Evolutionary conservation across 495 filamentous ascomycete species (phyloP).

Genomic region (Aspergillus steynii): DNA sequence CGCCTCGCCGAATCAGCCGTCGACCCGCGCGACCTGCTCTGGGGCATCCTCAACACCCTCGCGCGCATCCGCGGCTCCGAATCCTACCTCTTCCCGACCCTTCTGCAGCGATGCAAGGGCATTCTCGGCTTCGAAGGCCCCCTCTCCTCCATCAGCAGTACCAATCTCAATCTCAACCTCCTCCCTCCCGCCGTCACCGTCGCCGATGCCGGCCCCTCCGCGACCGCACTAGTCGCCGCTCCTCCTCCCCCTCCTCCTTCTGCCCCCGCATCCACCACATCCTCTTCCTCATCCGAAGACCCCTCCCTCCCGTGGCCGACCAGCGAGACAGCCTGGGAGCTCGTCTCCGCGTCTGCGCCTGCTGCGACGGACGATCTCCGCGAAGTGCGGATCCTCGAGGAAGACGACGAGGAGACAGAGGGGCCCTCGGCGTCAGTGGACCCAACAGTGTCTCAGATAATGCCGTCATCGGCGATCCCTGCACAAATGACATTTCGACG

Average conservation of each 20-base stretch:
- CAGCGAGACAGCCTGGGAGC: not conserved
- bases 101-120: conserved; percentile 38
- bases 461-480: not conserved
- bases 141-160: conserved; percentile 24
- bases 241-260: not conserved
- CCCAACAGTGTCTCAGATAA: not conserved
- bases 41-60: conserved; percentile 44
- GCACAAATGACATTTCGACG: not conserved
- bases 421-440: not conserved
- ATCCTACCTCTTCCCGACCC: conserved; percentile 41
- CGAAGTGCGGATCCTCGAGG: not conserved
- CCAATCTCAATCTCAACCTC: not conserved
- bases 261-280: not conserved
- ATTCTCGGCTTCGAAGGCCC: conserved; percentile 35
- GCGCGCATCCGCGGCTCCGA: conserved; percentile 46
- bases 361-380: not conserved
- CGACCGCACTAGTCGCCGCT: not conserved
- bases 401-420: not conserved
- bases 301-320: not conserved
- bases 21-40: conserved; percentile 42
- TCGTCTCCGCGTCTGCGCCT: no score
- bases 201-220: no score
- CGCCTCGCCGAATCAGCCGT: conserved; percentile 33
- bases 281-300: not conserved
- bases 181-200: not conserved